Evolutionary conservation across 2,329 filamentous ascomycete genomes (phyloP).

Genomic region (Aspergillus unguis): DNA sequence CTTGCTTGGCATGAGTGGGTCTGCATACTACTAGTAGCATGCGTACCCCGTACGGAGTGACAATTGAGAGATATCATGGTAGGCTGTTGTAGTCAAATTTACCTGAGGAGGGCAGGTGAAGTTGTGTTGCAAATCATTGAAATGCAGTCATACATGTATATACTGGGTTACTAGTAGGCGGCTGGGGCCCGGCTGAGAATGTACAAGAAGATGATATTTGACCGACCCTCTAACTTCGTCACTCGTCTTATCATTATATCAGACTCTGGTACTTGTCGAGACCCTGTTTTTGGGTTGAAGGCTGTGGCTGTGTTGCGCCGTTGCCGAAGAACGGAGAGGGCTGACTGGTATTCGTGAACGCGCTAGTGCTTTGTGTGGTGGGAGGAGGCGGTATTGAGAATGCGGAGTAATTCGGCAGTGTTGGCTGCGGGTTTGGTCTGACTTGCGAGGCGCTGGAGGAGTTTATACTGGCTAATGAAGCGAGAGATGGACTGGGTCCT

Average conservation of each 20-base stretch:
- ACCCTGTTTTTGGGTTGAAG: constrained; percentile 37
- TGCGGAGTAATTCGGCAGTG: constrained; percentile 30
- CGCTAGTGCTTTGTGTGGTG: constrained; percentile 20
- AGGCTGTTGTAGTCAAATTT: neutral
- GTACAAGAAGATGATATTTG: constrained; percentile 7
- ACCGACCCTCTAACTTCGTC: constrained; percentile 2
- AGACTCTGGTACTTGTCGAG: constrained; percentile 58
- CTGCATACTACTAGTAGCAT: neutral
- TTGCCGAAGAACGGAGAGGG: constrained; percentile 25
- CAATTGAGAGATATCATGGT: no score
- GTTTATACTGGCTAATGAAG: constrained; percentile 27
- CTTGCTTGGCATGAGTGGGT: constrained; percentile 19
- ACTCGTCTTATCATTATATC: constrained; percentile 33
- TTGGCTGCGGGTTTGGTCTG: constrained; percentile 17
- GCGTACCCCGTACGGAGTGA: neutral
- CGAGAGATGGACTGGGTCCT: constrained; percentile 20
- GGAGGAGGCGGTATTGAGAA: constrained; percentile 44
- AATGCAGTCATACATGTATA: constrained; percentile 11
- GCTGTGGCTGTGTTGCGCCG: constrained; percentile 20
- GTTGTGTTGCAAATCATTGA: neutral
- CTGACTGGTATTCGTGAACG: constrained; percentile 17
- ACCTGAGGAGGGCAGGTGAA: neutral
- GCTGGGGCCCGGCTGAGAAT: neutral
- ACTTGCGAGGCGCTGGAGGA: constrained; percentile 17
- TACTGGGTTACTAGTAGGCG: neutral